Evolutionary conservation across 2,329 filamentous ascomycete species (phyloP), one percentile per base, ranked within the genome.

Genomic region (Fusarium subglutinans): DNA sequence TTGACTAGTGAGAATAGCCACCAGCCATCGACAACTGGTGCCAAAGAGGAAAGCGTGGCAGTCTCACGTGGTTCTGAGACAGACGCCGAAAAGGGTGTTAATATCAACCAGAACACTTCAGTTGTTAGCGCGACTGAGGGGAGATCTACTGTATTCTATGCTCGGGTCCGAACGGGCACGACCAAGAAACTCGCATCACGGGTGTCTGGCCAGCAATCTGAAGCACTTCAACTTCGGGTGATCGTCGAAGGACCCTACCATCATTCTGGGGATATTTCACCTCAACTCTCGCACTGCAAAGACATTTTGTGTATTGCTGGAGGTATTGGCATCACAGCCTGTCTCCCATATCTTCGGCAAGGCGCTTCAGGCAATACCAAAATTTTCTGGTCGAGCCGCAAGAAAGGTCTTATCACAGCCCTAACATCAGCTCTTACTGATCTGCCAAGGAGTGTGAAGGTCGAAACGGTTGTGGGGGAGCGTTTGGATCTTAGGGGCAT

Each of bases 311-410:
- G 75, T 47, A 77, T 82, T 15, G 80, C 80, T 2, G 81, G 82
- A 18, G 81, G 81, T 10, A 79, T 82, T 2, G 80, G 80, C 24
- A 76, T 83, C 17, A 81, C 78, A 6, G 78, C 79, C 12, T 69
- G 80, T 20, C 65, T 83, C 20, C 78, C 81, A 5, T 64, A 77
- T 22, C 72, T 80, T 9, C 69, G 71, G 6, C 48, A 48, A 10
- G 67, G 65, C 18, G 68, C 47, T 26, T 50, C 41, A 15, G 69
- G 70, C 1, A 60, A 55, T 2, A 71, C 74, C 8, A 71, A 74
- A 3, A 56, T 82, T 2, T 79, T 71, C 61, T 82, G 78, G 80
- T 76, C 73, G 10, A 69, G 74, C 3, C 75, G 80, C 18, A 70
- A 70, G 26, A 55, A 59, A 7, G 69, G 62, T 14, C 63, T 81